phyloP scores from a whole-genome alignment of 208 protist genomes.

The Leishmania major region DNA sequence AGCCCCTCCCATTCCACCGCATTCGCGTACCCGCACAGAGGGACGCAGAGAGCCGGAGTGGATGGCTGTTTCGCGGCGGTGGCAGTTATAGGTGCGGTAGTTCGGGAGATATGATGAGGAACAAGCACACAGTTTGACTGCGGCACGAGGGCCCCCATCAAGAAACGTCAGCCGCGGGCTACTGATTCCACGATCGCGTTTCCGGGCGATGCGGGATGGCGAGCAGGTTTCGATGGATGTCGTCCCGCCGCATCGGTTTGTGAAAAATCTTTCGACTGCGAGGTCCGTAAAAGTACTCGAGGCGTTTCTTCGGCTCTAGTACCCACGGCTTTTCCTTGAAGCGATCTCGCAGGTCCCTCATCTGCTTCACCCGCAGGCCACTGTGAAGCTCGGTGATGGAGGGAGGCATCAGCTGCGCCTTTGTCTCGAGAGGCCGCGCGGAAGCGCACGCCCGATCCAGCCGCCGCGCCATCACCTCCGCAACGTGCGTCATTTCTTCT shows the following conservation, averaged over 20 bases:
- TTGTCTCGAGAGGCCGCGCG: slow-evolving; percentile 53
- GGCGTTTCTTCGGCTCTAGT: slow-evolving; percentile 36
- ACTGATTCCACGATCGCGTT: slow-evolving; percentile 18
- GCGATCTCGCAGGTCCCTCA: slow-evolving; percentile 45
- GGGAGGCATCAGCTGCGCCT: slow-evolving; percentile 38
- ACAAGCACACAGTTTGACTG: background rate
- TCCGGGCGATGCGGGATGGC: slow-evolving; percentile 30
- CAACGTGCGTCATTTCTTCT: slow-evolving; percentile 83
- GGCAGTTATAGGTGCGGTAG: background rate
- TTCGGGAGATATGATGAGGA: background rate
- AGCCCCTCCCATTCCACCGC: background rate
- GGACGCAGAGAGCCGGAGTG: background rate
- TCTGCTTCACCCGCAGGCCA: slow-evolving; percentile 30
- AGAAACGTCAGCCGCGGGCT: background rate
- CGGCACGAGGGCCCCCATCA: background rate
- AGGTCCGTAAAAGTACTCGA: slow-evolving; percentile 56
- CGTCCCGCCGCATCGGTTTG: slow-evolving; percentile 39
- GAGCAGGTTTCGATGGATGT: slow-evolving; percentile 27
- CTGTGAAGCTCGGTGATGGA: slow-evolving; percentile 44
- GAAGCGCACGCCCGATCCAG: slow-evolving; percentile 82
- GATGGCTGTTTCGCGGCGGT: background rate
- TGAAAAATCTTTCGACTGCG: slow-evolving; percentile 53
- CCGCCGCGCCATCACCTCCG: slow-evolving; percentile 62
- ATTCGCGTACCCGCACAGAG: background rate
- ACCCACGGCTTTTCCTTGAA: slow-evolving; percentile 60